A percentile compares a stretch with the other conserved stretches of the same genome.
Conservation (phyloP, 768 basidiomycete species). For the Amanita subjunquillea region DNA sequence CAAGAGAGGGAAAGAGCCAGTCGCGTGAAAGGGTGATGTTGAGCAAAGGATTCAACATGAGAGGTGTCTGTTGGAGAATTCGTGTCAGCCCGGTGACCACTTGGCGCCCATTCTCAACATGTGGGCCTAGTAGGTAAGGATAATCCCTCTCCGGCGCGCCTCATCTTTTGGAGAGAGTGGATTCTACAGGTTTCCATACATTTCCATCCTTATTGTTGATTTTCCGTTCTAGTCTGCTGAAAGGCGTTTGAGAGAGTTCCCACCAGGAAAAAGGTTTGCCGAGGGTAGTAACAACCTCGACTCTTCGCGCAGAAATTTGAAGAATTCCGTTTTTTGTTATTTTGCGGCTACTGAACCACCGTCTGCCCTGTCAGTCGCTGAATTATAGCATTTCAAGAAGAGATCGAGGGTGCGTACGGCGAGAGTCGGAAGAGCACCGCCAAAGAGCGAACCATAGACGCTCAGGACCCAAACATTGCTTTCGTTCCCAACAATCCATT, state of each 20-base stretch:
- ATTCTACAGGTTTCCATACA: constrained; percentile 42
- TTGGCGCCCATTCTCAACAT: constrained; percentile 57
- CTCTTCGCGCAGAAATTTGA: constrained; percentile 78
- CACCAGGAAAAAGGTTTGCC: constrained; percentile 49
- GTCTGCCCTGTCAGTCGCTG: constrained; percentile 49
- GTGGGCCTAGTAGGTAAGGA: constrained; percentile 82
- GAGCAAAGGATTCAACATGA: constrained; percentile 69
- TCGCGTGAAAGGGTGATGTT: constrained; percentile 78
- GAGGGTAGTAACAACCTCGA: constrained; percentile 65
- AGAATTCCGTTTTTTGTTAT: constrained; percentile 94
- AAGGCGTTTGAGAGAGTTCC: constrained; percentile 26
- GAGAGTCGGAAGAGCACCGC: constrained; percentile 72
- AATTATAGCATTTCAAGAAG: not conserved
- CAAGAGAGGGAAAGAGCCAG: constrained; percentile 77
- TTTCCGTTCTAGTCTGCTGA: constrained; percentile 34
- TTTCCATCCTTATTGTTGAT: constrained; percentile 43
- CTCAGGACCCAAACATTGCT: constrained; percentile 90
- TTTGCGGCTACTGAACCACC: constrained; percentile 93
- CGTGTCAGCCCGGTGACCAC: constrained; percentile 64
- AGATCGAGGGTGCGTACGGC: constrained; percentile 36
- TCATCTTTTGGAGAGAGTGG: constrained; percentile 18
- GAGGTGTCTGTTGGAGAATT: constrained; percentile 62
- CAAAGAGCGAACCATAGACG: constrained; percentile 77
- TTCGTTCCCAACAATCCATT: constrained; percentile 86
- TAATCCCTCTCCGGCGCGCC: constrained; percentile 43